Evolutionary conservation across 352 stramenopile genomes (phyloP), one percentile per base, ranked within the genome.

Genomic region (Phytopythium boreale): DNA sequence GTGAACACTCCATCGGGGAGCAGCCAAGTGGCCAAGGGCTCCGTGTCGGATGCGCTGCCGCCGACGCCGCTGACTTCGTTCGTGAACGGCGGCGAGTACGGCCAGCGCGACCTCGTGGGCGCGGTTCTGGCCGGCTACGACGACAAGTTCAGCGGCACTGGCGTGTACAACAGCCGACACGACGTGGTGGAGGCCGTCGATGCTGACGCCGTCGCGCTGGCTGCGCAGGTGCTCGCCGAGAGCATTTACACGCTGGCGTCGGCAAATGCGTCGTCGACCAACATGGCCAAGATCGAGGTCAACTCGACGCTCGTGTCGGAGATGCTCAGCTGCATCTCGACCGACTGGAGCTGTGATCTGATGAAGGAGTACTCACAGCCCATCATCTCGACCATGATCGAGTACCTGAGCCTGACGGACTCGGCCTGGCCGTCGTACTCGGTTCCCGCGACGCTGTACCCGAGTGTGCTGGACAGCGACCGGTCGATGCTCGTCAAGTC

Each of bases 121-220:
- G 86, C 80, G 14, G 86, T 95, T 15, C 64, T 95, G 9, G 77
- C 82, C 44, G 86, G 86, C 12, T 95, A 92, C 31, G 82, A 89
- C 62, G 63, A 64, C 2, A 62, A 72, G 10, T 94, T 88, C 71
- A 71, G 71, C 3, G 70, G 62, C 1, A 67, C 73, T 5, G 77
- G 59, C 17, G 66, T 74, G 44, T 95, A 89, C 69, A 84, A 88
- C 57, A 91, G 81, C 56, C 82, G 82, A 31, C 79, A 89, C 53
- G 86, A 95, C 59, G 64, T 87, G 20, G 72, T 84, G 51, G 72
- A 69, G 1, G 55, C 70, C 5, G 14, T 93, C 4, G 70, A 90
- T 59, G 62, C 77, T 2, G 72, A 81, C 22, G 79, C 79, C 17
- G 79, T 95, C 34, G 70, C 71, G 1, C 63, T 78, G 39, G 86